Evolutionary conservation across 768 basidiomycete genomes (phyloP), one percentile per base, ranked within the genome.

Genomic region (Xerocomus potaroensis): DNA sequence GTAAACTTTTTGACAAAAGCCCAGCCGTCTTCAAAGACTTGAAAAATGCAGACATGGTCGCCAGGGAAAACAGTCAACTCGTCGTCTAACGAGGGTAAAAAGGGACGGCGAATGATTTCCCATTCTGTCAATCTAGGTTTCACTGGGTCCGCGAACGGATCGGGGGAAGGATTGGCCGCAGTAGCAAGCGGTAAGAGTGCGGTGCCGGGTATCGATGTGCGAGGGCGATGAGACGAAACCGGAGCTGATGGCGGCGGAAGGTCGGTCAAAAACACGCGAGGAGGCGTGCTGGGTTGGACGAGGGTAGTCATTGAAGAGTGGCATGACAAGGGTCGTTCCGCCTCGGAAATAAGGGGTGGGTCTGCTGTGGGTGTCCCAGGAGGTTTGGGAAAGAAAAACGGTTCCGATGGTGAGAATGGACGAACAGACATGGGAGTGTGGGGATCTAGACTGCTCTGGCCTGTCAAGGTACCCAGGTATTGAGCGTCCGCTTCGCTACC

Each of bases 21-120:
- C 86, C 86, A 88, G 1, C 84, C 86, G 54, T 87, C 86, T 47
- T 84, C 79, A 57, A 80, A 88, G 19, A 76, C 55, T 40, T 69
- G 65, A 10, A 82, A 5, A 24, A 87, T 63, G 56, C 65, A 75
- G 10, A 87, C 77, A 5, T 56, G 54, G 40, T 87, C 83, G 1
- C 75, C 77, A 0, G 68, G 65, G 0, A 19, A 31, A 1, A 86
- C 81, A 0, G 60, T 49, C 3, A 89, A 58, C 60, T 89, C 86
- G 53, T 88, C 86, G 3, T 69, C 62, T 18, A 79, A 66, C 1
- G 76, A 74, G 16, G 80, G 77, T 31, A 64, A 49, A 62, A 83
- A 88, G 4, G 80, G 77, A 12, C 83, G 72, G 40, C 67, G 64
- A 48, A 87, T 70, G 11, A 62, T 68, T 57, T 83, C 78, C 14